Evolutionary conservation across 1,284 basidiomycete species (phyloP), one percentile per base, ranked within the genome.

Genomic region (Pulchroboletus neoregius): DNA sequence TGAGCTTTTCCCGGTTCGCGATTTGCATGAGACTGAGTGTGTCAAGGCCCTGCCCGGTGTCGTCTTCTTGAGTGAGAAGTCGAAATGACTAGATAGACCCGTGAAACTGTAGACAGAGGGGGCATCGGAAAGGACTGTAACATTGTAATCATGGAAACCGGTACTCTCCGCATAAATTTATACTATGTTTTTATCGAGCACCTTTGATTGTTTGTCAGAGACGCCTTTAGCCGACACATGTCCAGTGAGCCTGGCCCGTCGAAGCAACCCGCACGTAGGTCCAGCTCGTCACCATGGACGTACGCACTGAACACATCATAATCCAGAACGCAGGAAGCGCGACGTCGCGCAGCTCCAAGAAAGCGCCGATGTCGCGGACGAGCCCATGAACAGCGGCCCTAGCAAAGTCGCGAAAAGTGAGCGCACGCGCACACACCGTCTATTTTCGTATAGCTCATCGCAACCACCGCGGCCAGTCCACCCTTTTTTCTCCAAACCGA

Each of bases 401-500:
- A 52, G 24, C 43, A 63, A 63, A 36, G 16, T 65, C 45, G 24
- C 52, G 27, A 63, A 63, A 51, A 52, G 63, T 57, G 48, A 66
- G 65, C 24, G 30, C 27, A 18, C 30, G 65, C 24, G 30, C 27
- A 18, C 30, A 16, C 15, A 24, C 26, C n/a, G 15, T 26, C n/a
- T 7, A 16, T 15, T 34, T 34, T 31, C 39, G n/a, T 18, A 16
- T 12, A 7, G 10, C 39, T 45, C 45, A 23, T 28, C 40, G 1
- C 31, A 20, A 38, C 43, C 34, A 16, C 24, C 22, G 1, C 27
- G n/a, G 1, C 16, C 35, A 72, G 71, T 68, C 31, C 71, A 73
- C 45, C 70, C 70, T 15, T 67, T 73, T 50, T 72, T 73, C 56
- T 54, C 62, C 44, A 57, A 56, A 43, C 52, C 57, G 33, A 55